Conservation (phyloP, 164 flowering plant species). For the Magnolia officinalis region DNA sequence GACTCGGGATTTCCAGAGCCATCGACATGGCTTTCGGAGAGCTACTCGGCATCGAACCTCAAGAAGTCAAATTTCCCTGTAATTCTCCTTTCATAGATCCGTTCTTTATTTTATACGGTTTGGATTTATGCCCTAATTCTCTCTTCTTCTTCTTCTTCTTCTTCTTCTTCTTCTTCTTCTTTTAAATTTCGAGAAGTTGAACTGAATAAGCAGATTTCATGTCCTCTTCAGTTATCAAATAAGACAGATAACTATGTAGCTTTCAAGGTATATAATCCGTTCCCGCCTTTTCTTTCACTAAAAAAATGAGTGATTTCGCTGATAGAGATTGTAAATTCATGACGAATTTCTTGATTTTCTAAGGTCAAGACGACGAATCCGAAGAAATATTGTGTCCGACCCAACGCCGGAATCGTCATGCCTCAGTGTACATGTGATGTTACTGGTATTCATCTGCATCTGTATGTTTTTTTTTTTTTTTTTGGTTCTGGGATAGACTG, state of each 20-base stretch:
- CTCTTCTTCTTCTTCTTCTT: background rate
- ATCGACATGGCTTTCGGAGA: constrained; percentile 31
- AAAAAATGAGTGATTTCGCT: background rate
- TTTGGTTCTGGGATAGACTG: background rate
- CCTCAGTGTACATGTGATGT: constrained; percentile 65
- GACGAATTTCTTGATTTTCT: background rate
- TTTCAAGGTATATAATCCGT: constrained; percentile 54
- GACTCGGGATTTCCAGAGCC: too few species aligned
- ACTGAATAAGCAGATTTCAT: constrained; percentile 83
- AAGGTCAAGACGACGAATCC: constrained; percentile 88
- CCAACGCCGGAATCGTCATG: constrained; percentile 73
- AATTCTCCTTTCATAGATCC: constrained; percentile 1
- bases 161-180: background rate
- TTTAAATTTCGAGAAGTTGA: constrained; percentile 41
- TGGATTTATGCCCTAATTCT: background rate
- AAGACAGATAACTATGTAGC: constrained; percentile 72
- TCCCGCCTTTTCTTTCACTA: background rate
- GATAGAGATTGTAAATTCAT: background rate
- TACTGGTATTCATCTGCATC: constrained; percentile 30
- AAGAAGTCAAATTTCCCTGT: constrained; percentile 41
- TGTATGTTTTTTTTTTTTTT: background rate
- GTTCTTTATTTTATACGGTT: constrained; percentile 2
- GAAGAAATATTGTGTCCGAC: constrained; percentile 78
- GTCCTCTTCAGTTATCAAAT: constrained; percentile 65
- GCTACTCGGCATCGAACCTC: constrained; percentile 36